Evolutionary conservation across 257 asterid species (phyloP), one percentile per base, ranked within the genome.

Genomic region (Solanum raphanifolium): DNA sequence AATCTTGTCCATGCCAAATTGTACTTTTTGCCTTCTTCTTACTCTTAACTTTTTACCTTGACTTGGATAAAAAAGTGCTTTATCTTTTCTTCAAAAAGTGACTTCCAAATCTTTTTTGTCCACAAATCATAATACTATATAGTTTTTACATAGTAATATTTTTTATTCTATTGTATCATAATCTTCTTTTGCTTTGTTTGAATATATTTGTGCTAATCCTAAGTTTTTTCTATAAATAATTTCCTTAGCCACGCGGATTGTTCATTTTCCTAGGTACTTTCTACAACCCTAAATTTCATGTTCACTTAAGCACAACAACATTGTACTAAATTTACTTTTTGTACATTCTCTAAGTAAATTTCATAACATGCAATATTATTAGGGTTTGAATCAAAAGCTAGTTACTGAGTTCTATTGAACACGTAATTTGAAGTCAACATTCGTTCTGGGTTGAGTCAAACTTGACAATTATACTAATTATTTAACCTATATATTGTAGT

Each of bases 1-100:
- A 82, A 82, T 82, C 86, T 82, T 48, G 29, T 5, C 69, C 71
- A 82, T 82, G 86, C 86, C 43, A 82, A 82, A 82, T 38, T 82
- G 86, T 82, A 82, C 86, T 48, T 82, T 82, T 82, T 82, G 86
- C 71, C 86, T 82, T 39, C 69, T 82, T 81, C 25, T 81, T 82
- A 82, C 86, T 60, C 85, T 81, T 9, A 82, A 16, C 78, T 35
- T 82, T 82, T 82, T 82, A 82, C 69, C 86, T 48, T 48, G 86
- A 82, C 86, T 48, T 82, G 29, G 71, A 29, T 25, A 82, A 81
- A 81, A 82, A 82, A 82, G 43, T 36, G 31, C 9, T 29, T 31
- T 31, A 31, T 48, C 86, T 82, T 82, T 82, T 82, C 86, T 48
- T 18, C 86, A 82, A 16, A 82, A 82, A 48, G 69, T 48, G 12